Conservation (phyloP, 139 green algal genomes). For the Auxenochlorella protothecoides region DNA sequence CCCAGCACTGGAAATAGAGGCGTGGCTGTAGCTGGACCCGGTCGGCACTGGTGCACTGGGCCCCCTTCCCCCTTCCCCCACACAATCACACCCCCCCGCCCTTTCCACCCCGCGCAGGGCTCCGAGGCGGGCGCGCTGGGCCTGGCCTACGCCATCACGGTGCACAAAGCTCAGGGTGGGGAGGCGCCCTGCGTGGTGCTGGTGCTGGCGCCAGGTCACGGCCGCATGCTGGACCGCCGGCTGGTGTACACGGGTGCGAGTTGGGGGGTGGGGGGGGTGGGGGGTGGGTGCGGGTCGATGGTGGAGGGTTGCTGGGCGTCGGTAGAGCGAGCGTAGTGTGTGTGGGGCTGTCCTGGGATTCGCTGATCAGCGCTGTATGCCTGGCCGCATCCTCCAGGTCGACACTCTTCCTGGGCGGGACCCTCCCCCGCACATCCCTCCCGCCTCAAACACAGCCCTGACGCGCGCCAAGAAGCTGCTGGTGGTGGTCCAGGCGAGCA, state of each 20-base stretch:
- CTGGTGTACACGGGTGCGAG: conserved; percentile 66
- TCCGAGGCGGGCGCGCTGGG: conserved; percentile 32
- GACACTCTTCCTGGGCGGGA: background rate
- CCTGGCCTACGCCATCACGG: conserved; percentile 65
- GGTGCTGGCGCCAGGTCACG: conserved; percentile 28
- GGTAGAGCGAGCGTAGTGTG: background rate
- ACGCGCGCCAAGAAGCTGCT: conserved; percentile 42
- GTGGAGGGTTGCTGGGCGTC: background rate
- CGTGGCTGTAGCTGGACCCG: too few species aligned
- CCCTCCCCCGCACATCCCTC: too few species aligned
- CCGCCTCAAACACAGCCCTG: conserved; percentile 15
- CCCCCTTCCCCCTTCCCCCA: too few species aligned
- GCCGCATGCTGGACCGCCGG: conserved; percentile 43
- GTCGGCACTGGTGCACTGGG: too few species aligned
- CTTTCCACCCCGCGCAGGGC: background rate
- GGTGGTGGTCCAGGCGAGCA: conserved; percentile 29
- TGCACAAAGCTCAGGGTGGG: conserved; percentile 85
- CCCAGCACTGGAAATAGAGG: too few species aligned
- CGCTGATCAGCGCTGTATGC: background rate
- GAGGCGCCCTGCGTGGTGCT: conserved; percentile 68
- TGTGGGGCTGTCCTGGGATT: background rate
- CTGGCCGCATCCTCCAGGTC: background rate
- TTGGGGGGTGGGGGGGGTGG: background rate
- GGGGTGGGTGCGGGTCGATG: background rate
- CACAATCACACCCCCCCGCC: too few species aligned